Base-by-base conservation (phyloP, 169 alveolate species). In the Cryptosporidium tyzzeri region DNA sequence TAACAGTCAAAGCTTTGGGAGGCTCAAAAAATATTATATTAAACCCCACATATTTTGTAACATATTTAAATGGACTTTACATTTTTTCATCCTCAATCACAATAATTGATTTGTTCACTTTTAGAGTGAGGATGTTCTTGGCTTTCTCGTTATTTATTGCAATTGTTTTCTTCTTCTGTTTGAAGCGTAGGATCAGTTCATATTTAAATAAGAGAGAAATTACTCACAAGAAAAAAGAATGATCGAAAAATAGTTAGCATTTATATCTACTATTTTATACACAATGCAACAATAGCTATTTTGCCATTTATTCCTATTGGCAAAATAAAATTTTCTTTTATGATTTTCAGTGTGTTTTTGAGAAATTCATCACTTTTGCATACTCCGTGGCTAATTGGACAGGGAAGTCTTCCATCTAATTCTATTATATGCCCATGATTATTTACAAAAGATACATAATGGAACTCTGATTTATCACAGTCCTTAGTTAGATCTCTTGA, bases 51-150 rank as follows among this genome's bases (percentile, higher is more conserved):
- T 18, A 33, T 35, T 80, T 80, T n/a, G 73, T 80, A 14, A 65
- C 89, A 2, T 65, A 62, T 31, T 23, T 80, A 61, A 80, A 80
- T 80, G 89, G 89, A 18, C 62, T 80, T 39, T 59, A 80, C 39
- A 59, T 80, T 6, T 80, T 80, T 48, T 62, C 89, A 29, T 39
- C 67, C 16, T 80, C 89, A 41, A 65, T 80, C n/a, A 80, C 62
- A 12, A 50, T 39, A 18, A 80, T 80, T 21, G 89, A 80, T 62
- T 31, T 41, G 44, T 80, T 80, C 62, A 18, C 89, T 45, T 26
- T 18, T 44, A 61, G 89, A 37, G 67, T 80, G 39, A 80, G 67
- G 21, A 6, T 10, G 10, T 62, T 31, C n/a, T 23, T 61, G 70
- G 51, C 18, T 29, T 59, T 62, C 16, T 65, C 65, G 3, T 21